phyloP scores from a whole-genome alignment of 73 alveolate species.

The Paramecium pentaurelia region DNA sequence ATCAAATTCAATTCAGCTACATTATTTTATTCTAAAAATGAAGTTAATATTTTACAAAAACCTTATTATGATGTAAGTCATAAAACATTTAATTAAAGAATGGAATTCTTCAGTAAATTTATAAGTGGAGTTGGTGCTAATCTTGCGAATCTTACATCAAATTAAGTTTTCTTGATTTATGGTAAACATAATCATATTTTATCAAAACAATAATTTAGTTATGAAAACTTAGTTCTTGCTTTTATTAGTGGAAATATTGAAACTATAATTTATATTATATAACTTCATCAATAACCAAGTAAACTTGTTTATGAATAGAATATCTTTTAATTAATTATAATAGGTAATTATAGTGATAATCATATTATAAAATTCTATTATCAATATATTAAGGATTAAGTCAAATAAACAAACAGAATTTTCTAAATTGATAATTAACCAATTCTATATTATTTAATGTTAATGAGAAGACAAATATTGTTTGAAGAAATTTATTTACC shows the following conservation, averaged over 20 bases:
- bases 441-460: neutral
- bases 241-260: neutral
- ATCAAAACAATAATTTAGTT: neutral
- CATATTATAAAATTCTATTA: neutral
- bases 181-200: neutral
- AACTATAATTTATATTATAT: neutral
- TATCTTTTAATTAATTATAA: neutral
- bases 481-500: neutral
- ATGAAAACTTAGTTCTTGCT: neutral
- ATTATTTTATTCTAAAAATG: neutral
- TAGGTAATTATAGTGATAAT: neutral
- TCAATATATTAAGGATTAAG: neutral
- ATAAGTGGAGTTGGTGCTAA: neutral
- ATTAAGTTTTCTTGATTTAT: neutral
- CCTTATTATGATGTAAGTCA: neutral
- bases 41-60: neutral
- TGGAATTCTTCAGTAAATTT: neutral
- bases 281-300: neutral
- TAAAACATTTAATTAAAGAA: neutral
- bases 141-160: neutral
- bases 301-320: neutral
- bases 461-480: neutral
- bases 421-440: neutral
- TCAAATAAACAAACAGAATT: neutral
- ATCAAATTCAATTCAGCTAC: neutral